Evolutionary conservation across 2,329 filamentous ascomycete genomes (phyloP), one percentile per base, ranked within the genome.

Genomic region (Shiraia bambusicola): DNA sequence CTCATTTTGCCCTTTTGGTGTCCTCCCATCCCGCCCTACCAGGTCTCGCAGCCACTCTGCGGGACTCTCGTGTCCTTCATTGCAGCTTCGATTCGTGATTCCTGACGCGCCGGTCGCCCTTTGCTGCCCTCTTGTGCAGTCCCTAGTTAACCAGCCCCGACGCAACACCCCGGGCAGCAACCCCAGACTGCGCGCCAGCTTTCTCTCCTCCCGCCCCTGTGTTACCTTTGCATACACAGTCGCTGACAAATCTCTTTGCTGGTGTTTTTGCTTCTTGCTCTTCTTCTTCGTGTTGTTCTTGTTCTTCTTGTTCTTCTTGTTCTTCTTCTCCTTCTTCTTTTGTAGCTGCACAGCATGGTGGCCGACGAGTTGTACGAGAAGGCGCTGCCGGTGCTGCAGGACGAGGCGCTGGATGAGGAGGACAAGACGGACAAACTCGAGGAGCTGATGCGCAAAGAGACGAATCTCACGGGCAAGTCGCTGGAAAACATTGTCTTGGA

Each of bases 401-500:
- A 96, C 71, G 74, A 82, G 44, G 77, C 79, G 40, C 77, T 95
- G 48, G 88, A 95, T 59, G 93, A 97, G 51, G 93, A 98, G 71
- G 92, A 96, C 64, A 95, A 93, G 76, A 92, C 88, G 34, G 92
- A 97, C 71, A 87, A 82, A 71, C 77, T 96, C 38, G 91, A 96
- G 72, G 87, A 90, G 54, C 77, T 96, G 38, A 77, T 97, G 59
- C 85, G 83, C 70, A 84, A 83, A 56, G 83, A 91, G 71, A 90
- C 89, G 6, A 79, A 76, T 22, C 75, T 97, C 54, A 80, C 79
- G 13, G 92, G 90, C 45, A 75, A 83, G 52, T 80, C 84, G 15
- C 79, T 97, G 40, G 93, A 97, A 65, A 93, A 96, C 74, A 86
- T 87, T 28, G 84, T 96, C 41, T 77, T 98, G 47, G 90, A 95